Evolutionary conservation across 805 yeast species (phyloP).

Genomic region (Pichia sporocuriosa): DNA sequence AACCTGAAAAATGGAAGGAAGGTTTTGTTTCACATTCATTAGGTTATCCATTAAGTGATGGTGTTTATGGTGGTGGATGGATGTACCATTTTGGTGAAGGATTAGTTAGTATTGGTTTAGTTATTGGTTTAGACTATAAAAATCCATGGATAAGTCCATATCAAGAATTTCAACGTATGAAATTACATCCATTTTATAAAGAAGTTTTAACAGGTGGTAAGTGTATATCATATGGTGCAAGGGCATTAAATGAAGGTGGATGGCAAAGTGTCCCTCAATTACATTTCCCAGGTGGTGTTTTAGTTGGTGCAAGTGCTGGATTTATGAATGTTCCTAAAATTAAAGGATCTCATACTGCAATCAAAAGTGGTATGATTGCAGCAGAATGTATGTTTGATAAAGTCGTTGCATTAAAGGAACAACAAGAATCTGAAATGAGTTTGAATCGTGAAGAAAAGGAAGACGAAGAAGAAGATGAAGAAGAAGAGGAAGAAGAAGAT

Average conservation of each 20-base stretch:
- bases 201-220: constrained; percentile 78
- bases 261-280: constrained; percentile 86
- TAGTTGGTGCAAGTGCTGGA: constrained; percentile 95
- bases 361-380: constrained; percentile 92
- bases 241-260: constrained; percentile 98
- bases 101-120: constrained; percentile 87
- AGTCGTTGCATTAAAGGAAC: constrained; percentile 41
- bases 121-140: constrained; percentile 86
- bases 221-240: constrained; percentile 89
- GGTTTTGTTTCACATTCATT: constrained; percentile 83
- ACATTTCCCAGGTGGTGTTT: constrained; percentile 91
- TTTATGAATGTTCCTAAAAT: constrained; percentile 96
- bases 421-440: constrained; percentile 34
- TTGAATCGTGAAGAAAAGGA: constrained; percentile 27
- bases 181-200: constrained; percentile 80
- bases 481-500: constrained; percentile 34
- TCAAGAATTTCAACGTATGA: constrained; percentile 92
- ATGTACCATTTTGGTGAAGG: constrained; percentile 96
- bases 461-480: constrained; percentile 36
- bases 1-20: constrained; percentile 67
- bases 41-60: constrained; percentile 76
- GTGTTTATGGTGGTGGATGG: constrained; percentile 93
- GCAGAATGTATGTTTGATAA: constrained; percentile 68
- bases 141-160: constrained; percentile 96
- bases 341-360: constrained; percentile 96